phyloP scores from a whole-genome alignment of 139 green algal genomes.

The Closterium sp. region DNA sequence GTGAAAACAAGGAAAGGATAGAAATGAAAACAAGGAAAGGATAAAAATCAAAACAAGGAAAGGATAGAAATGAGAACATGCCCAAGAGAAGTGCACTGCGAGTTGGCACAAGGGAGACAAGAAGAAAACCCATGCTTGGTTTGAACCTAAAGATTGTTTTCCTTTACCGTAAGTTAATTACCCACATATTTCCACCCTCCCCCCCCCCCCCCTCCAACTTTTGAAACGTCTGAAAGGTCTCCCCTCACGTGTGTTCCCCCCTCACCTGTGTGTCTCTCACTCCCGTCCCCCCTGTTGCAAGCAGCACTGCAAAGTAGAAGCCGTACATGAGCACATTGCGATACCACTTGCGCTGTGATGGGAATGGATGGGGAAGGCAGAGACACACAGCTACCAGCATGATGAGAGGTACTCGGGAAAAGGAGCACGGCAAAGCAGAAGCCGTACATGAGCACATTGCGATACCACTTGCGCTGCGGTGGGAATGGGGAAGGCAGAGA shows the following conservation, averaged over 20 bases:
- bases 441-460: conserved; percentile 37
- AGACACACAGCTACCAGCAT: neutral
- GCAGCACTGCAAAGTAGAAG: conserved; percentile 36
- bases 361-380: neutral
- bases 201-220: too few relatives aligned
- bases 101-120: too few relatives aligned
- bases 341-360: conserved; percentile 40
- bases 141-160: too few relatives aligned
- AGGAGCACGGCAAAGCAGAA: conserved; percentile 12
- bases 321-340: conserved; percentile 39
- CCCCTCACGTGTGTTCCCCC: neutral
- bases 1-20: too few relatives aligned
- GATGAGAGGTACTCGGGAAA: neutral
- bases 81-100: too few relatives aligned
- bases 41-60: neutral
- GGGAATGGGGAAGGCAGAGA: neutral
- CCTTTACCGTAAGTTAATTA: too few relatives aligned
- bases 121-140: too few relatives aligned
- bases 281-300: conserved; percentile 23
- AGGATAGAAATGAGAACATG: too few relatives aligned
- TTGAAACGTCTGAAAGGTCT: too few relatives aligned
- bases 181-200: too few relatives aligned
- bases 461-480: conserved; percentile 42
- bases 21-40: neutral
- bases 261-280: conserved; percentile 46